Percentiles rank a stretch among this genome's conserved stretches.
Conservation (phyloP, 768 basidiomycete genomes). For the Trametes maxima region DNA sequence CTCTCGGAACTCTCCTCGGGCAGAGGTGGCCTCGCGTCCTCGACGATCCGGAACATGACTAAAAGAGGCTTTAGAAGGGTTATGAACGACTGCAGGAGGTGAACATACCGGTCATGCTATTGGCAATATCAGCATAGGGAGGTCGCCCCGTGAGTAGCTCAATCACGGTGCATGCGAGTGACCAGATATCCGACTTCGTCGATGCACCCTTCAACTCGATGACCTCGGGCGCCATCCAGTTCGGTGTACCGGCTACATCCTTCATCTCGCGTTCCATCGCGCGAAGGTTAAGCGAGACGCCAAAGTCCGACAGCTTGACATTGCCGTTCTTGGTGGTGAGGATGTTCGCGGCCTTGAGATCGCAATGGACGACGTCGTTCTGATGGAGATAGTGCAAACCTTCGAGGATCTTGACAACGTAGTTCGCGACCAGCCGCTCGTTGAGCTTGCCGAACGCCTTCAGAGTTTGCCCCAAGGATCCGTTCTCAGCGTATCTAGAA, state of each 20-base stretch:
- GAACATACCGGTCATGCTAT: slow-evolving; percentile 81
- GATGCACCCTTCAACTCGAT: slow-evolving; percentile 94
- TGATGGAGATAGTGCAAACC: slow-evolving; percentile 91
- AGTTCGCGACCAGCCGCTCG: slow-evolving; percentile 87
- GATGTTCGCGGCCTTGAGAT: slow-evolving; percentile 98
- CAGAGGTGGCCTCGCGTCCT: slow-evolving; percentile 86
- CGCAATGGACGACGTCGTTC: slow-evolving; percentile 93
- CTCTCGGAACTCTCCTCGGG: slow-evolving; percentile 79
- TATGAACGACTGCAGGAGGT: background rate
- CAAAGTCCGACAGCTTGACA: slow-evolving; percentile 96
- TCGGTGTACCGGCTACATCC: slow-evolving; percentile 92
- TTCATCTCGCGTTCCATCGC: slow-evolving; percentile 86
- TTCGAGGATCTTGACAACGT: slow-evolving; percentile 96
- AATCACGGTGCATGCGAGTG: slow-evolving; percentile 90
- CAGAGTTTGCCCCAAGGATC: slow-evolving; percentile 89
- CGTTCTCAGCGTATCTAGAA: slow-evolving; percentile 90
- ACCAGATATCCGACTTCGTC: slow-evolving; percentile 95
- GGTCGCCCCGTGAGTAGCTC: slow-evolving; percentile 92
- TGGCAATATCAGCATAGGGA: slow-evolving; percentile 87
- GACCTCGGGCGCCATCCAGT: slow-evolving; percentile 99
- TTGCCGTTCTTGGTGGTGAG: slow-evolving; percentile 98
- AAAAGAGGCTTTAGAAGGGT: background rate
- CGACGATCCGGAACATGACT: slow-evolving; percentile 99
- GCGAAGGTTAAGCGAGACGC: slow-evolving; percentile 92
- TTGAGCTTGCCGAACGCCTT: slow-evolving; percentile 94